phyloP scores from a whole-genome alignment of 2,329 filamentous ascomycete genomes.

The Sclerotinia nivalis region DNA sequence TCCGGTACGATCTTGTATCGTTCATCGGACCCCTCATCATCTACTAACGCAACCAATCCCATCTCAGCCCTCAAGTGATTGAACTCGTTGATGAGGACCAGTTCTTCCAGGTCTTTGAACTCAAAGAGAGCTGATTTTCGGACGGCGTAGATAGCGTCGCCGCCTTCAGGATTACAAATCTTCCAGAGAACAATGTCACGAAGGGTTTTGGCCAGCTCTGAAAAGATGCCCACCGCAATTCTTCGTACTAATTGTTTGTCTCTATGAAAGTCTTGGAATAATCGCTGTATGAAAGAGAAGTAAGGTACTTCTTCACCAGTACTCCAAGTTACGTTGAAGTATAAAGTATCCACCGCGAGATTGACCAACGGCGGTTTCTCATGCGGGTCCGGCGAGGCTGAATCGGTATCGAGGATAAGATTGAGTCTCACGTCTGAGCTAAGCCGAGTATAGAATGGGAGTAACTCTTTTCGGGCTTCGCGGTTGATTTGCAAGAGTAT shows the following conservation, averaged over 20 bases:
- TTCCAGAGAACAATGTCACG: neutral
- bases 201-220: neutral
- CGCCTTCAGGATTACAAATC: neutral
- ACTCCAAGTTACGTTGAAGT: slow-evolving; percentile 12
- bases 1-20: neutral
- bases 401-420: neutral
- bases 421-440: neutral
- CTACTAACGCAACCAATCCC: neutral
- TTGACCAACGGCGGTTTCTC: neutral
- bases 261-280: neutral
- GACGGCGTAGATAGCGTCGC: no score
- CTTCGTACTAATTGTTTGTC: neutral
- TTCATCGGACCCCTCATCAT: neutral
- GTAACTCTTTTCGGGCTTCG: neutral
- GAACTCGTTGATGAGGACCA: neutral
- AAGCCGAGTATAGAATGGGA: neutral
- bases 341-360: neutral
- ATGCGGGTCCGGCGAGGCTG: neutral
- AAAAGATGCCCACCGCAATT: neutral
- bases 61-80: slow-evolving; percentile 1
- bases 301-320: neutral
- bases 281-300: slow-evolving; percentile 1
- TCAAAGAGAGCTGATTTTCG: neutral
- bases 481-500: neutral
- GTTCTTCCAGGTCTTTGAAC: neutral